Evolutionary conservation across 176 grass and related monocot species (phyloP).

Genomic region (Oryza glumipatula): DNA sequence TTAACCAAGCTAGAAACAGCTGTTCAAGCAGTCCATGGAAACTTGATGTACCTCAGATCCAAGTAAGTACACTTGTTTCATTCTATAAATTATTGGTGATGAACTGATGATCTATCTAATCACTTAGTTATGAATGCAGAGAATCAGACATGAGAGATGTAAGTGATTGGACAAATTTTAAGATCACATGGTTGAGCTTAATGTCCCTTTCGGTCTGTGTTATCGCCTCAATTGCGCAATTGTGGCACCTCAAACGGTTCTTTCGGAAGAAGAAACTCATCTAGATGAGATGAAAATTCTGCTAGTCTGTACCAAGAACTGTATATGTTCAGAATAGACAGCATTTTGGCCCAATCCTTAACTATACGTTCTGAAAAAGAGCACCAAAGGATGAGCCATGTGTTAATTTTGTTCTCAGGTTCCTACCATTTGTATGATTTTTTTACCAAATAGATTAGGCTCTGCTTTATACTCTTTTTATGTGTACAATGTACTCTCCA

Average conservation of each 20-base stretch:
- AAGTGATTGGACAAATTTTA: slow-evolving; percentile 62
- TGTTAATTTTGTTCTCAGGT: neutral
- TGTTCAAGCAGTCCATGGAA: slow-evolving; percentile 51
- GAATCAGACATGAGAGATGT: slow-evolving; percentile 59
- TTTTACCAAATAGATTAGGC: neutral
- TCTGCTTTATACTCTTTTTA: neutral
- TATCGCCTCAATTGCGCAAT: slow-evolving; percentile 44
- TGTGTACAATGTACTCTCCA: slow-evolving; percentile 16
- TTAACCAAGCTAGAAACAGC: slow-evolving; percentile 57
- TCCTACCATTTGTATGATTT: neutral
- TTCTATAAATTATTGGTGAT: neutral
- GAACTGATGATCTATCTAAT: neutral
- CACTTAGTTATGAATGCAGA: slow-evolving; percentile 37
- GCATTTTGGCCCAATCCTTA: neutral
- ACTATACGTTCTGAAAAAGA: neutral
- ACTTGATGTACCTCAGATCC: slow-evolving; percentile 51
- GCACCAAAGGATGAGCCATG: neutral
- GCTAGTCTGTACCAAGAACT: neutral
- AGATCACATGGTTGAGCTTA: slow-evolving; percentile 59
- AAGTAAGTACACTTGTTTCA: slow-evolving; percentile 38
- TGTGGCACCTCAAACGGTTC: slow-evolving; percentile 52
- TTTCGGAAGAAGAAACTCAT: slow-evolving; percentile 74
- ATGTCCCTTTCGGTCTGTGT: slow-evolving; percentile 59
- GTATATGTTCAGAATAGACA: neutral
- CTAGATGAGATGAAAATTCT: slow-evolving; percentile 40